These are phyloP conservation scores for Leccinum subtestaceum DNA, from an alignment of 768 basidiomycete genomes.

Conservation along the genomic window DNA sequence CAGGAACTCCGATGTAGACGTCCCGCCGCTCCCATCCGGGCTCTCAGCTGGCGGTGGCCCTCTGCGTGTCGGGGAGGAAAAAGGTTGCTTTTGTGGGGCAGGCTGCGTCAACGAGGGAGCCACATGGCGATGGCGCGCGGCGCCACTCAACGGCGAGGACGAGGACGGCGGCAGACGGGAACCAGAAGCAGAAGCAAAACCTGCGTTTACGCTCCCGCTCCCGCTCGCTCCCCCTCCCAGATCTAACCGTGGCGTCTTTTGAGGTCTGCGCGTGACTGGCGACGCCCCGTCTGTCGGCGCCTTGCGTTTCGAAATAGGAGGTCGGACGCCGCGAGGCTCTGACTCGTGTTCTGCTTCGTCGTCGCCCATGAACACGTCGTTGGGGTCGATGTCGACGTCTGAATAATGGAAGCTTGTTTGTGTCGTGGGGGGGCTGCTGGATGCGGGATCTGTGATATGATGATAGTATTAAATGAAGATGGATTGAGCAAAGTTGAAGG, in stretches of 20 bases:
- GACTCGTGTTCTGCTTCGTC: conserved; percentile 18
- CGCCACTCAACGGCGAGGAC: not conserved
- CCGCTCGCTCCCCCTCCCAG: not conserved
- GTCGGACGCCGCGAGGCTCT: not conserved
- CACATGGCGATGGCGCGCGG: not conserved
- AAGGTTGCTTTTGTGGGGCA: not conserved
- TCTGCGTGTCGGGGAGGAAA: not conserved
- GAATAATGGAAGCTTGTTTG: conserved; percentile 9
- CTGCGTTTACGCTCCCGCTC: not conserved
- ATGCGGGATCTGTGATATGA: conserved; percentile 16
- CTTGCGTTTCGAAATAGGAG: conserved; percentile 29
- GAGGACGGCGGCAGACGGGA: not conserved
- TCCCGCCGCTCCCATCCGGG: not conserved
- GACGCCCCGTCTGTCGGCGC: conserved; percentile 13
- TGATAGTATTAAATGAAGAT: not conserved
- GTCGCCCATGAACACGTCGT: conserved; percentile 20
- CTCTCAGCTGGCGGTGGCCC: not conserved
- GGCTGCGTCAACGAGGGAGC: conserved; percentile 9
- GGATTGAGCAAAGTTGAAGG: not conserved
- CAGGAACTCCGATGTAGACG: conserved; percentile 20
- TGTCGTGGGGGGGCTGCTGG: conserved; percentile 20
- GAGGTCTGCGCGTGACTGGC: conserved; percentile 5
- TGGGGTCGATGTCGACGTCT: conserved; percentile 10
- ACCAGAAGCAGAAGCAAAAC: not conserved
- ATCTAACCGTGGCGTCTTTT: conserved; percentile 24